phyloP scores from a whole-genome alignment of 192 early-diverging fungal species.

The Mortierella claussenii region DNA sequence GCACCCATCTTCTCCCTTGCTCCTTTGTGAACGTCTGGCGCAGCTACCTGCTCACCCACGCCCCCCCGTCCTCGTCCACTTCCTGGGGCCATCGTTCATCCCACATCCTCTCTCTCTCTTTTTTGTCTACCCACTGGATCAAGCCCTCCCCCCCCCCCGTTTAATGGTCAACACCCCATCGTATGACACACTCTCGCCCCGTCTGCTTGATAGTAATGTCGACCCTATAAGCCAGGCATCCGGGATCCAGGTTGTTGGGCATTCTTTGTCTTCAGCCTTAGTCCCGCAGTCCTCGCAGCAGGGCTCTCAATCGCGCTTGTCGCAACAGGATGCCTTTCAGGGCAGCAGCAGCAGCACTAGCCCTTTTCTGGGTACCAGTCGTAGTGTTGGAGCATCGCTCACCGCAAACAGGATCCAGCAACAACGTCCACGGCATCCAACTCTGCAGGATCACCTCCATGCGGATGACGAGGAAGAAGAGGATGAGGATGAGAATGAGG shows the following conservation, averaged over 20 bases:
- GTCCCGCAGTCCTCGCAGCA: slow-evolving; percentile 4
- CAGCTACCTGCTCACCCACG: too few relatives aligned
- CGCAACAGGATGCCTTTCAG: neutral
- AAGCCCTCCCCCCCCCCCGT: slow-evolving; percentile 14
- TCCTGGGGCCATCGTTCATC: too few relatives aligned
- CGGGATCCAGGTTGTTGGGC: slow-evolving; percentile 1
- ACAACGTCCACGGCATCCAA: too few relatives aligned
- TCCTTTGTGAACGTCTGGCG: too few relatives aligned
- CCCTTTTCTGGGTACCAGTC: too few relatives aligned
- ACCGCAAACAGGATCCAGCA: too few relatives aligned
- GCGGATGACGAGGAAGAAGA: slow-evolving; percentile 3
- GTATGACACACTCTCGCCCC: slow-evolving; percentile 39
- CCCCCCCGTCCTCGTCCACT: too few relatives aligned
- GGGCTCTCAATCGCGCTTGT: slow-evolving; percentile 4
- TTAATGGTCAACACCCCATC: slow-evolving; percentile 49
- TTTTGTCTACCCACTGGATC: neutral
- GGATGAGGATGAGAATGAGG: slow-evolving; percentile 20
- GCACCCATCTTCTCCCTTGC: too few relatives aligned
- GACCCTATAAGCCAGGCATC: slow-evolving; percentile 35
- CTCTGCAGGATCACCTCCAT: too few relatives aligned
- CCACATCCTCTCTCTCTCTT: neutral
- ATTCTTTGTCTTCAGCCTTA: neutral
- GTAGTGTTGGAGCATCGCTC: too few relatives aligned
- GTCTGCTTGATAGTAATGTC: slow-evolving; percentile 18
- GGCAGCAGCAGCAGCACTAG: neutral